These are phyloP conservation scores for Tetrahymena malaccensis DNA, from an alignment of 73 alveolate genomes.

Conservation along the genomic window DNA sequence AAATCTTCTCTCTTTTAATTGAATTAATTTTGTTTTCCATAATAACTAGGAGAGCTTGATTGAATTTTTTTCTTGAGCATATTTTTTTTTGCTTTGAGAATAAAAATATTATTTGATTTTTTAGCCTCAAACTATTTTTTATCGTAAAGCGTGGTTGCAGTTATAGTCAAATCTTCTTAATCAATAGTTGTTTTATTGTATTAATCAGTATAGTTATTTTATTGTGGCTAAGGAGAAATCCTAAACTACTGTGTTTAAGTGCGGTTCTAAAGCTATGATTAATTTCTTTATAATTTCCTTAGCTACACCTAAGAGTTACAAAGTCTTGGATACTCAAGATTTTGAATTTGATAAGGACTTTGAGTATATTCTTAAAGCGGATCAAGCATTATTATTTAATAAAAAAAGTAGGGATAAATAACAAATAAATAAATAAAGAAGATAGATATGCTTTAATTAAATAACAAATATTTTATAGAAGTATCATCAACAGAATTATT, in stretches of 20 bases:
- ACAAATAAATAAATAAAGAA: too few relatives aligned
- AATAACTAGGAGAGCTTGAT: background rate
- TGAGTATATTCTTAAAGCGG: background rate
- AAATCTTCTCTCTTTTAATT: background rate
- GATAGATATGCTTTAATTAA: background rate
- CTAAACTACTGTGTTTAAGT: background rate
- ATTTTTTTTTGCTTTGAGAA: background rate
- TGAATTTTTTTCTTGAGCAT: background rate
- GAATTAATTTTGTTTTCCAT: background rate
- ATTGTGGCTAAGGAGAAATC: background rate
- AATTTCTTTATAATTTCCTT: background rate
- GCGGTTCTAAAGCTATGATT: background rate
- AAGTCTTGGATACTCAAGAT: background rate
- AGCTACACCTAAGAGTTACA: background rate
- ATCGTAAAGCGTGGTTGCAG: background rate
- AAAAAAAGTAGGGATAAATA: background rate
- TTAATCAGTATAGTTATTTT: background rate
- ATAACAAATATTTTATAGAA: background rate
- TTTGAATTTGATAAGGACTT: background rate
- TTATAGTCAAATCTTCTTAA: background rate
- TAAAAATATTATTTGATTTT: background rate
- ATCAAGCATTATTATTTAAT: background rate
- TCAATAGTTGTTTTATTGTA: background rate
- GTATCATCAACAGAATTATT: background rate
- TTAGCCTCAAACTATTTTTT: background rate